Conservation (phyloP, 768 basidiomycete genomes). For the Podaxis mareebaensis region DNA sequence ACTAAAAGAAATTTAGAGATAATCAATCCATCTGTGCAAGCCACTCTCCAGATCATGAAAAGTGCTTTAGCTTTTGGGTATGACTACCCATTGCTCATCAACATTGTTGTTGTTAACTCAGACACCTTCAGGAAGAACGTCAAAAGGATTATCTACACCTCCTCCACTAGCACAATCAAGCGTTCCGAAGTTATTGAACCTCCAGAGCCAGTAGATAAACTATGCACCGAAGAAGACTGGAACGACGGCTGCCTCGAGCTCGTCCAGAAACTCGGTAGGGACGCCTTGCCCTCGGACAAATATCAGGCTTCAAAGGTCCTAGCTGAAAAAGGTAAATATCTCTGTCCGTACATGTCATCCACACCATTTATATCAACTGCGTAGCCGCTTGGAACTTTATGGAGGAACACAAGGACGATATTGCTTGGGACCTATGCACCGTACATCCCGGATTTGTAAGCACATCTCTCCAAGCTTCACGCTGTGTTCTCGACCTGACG, state of each 20-base stretch:
- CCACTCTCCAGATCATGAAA: conserved; percentile 13
- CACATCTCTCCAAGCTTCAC: not conserved
- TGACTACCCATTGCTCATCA: not conserved
- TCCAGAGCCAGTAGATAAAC: not conserved
- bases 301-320: conserved; percentile 14
- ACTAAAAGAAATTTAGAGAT: not conserved
- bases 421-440: conserved; percentile 13
- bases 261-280: not conserved
- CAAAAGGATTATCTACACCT: conserved; percentile 14
- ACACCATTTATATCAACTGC: not conserved
- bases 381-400: conserved; percentile 14
- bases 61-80: conserved; percentile 2
- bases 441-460: conserved; percentile 8
- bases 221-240: conserved; percentile 13
- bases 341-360: not conserved
- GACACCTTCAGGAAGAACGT: not conserved
- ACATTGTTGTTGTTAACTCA: not conserved
- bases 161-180: conserved; percentile 6
- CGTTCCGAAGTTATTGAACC: not conserved
- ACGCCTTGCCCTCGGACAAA: conserved; percentile 1
- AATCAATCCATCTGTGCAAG: conserved; percentile 13
- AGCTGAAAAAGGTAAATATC: conserved; percentile 6
- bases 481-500: not conserved
- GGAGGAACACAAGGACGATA: conserved; percentile 9
- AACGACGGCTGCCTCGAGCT: not conserved